Evolutionary conservation across 176 grass and related monocot genomes (phyloP).

Genomic region (Zea luxurians): DNA sequence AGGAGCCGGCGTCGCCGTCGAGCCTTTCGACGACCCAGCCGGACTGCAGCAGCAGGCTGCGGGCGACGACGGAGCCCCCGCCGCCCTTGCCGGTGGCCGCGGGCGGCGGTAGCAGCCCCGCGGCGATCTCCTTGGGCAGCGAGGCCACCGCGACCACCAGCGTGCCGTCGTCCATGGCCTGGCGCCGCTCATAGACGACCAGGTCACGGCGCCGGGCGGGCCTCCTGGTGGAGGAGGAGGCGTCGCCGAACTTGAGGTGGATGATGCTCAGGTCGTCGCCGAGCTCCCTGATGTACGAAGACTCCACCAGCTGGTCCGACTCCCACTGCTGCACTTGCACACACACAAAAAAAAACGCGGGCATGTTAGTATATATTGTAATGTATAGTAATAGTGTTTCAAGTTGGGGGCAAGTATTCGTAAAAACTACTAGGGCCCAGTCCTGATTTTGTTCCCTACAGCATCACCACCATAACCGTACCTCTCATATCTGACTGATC

Average conservation of each 20-base stretch:
- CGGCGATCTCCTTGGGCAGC: slow-evolving; percentile 93
- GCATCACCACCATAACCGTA: too few relatives aligned
- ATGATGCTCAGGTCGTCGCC: slow-evolving; percentile 86
- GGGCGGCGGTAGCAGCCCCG: slow-evolving; percentile 62
- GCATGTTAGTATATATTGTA: background rate
- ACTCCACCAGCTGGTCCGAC: slow-evolving; percentile 67
- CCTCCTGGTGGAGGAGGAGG: slow-evolving; percentile 32
- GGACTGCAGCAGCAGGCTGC: slow-evolving; percentile 81
- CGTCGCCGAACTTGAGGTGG: slow-evolving; percentile 80
- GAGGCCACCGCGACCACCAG: slow-evolving; percentile 89
- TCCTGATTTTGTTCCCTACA: too few relatives aligned
- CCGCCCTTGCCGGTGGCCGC: background rate
- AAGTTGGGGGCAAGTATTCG: too few relatives aligned
- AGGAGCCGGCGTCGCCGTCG: slow-evolving; percentile 43
- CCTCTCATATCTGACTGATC: too few relatives aligned
- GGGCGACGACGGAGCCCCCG: slow-evolving; percentile 32
- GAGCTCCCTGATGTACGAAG: slow-evolving; percentile 73
- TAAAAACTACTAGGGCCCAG: too few relatives aligned
- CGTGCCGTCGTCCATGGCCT: slow-evolving; percentile 96
- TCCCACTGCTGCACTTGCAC: slow-evolving; percentile 78
- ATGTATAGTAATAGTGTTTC: background rate
- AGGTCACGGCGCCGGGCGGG: slow-evolving; percentile 69
- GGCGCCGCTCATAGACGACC: slow-evolving; percentile 88
- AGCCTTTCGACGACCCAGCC: slow-evolving; percentile 98
- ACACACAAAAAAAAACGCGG: background rate